phyloP scores from a whole-genome alignment of 139 green algal genomes.

The Diplosphaera chodatii region DNA sequence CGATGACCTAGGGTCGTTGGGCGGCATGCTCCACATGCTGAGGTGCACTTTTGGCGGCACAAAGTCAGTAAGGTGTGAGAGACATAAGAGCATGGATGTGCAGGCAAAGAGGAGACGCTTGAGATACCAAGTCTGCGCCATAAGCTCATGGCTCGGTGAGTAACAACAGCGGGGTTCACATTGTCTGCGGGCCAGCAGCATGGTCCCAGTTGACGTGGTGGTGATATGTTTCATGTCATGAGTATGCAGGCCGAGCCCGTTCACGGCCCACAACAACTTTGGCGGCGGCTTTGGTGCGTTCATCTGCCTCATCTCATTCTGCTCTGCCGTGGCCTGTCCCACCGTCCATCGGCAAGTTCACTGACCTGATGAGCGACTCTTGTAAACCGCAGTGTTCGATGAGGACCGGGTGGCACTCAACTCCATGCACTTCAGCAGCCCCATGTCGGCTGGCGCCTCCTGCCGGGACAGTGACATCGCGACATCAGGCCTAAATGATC shows the following conservation, averaged over 20 bases:
- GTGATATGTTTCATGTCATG: too few species aligned
- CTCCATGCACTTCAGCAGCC: conserved; percentile 71
- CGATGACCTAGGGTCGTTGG: too few species aligned
- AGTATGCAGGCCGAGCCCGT: conserved; percentile 16
- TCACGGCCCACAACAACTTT: conserved; percentile 62
- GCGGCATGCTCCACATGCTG: too few species aligned
- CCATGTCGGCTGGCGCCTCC: conserved; percentile 44
- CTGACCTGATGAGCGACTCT: too few species aligned
- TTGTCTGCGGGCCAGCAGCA: too few species aligned
- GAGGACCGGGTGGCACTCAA: conserved; percentile 72
- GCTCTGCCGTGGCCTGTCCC: too few species aligned
- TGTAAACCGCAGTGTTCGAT: conserved; percentile 69
- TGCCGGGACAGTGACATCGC: neutral
- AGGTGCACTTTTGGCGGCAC: too few species aligned
- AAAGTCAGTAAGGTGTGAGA: too few species aligned
- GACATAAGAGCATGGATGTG: too few species aligned
- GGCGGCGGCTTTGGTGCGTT: conserved; percentile 82
- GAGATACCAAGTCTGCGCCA: neutral
- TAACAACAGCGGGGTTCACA: neutral
- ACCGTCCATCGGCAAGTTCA: too few species aligned
- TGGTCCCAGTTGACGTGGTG: too few species aligned
- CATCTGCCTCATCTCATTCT: too few species aligned
- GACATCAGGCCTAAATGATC: neutral
- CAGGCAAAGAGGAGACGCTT: neutral
- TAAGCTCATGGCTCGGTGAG: neutral